These are phyloP conservation scores for Sclerotinia subarctica DNA, from an alignment of 2,329 filamentous ascomycete genomes.

Conservation along the genomic window DNA sequence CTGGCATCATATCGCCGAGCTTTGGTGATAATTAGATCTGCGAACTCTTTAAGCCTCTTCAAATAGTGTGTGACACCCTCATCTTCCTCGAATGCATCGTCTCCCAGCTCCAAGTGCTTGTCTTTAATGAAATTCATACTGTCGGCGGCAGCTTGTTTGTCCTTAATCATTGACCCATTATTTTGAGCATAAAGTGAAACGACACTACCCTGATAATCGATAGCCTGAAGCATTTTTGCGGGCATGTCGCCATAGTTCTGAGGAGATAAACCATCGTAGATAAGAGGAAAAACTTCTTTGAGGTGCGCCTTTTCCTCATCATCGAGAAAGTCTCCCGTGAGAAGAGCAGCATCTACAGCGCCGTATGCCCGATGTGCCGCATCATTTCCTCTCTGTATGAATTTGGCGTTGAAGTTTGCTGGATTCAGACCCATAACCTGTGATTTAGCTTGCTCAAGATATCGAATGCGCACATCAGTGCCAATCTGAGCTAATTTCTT, in stretches of 20 bases:
- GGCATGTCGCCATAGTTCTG: background rate
- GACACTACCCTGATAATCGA: background rate
- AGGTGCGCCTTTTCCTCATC: background rate
- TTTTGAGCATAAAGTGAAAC: background rate
- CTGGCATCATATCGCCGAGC: background rate
- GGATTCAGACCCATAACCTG: background rate
- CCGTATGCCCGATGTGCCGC: conserved; percentile 1
- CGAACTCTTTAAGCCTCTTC: background rate
- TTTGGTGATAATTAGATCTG: background rate
- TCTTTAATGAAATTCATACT: background rate
- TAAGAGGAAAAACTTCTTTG: background rate
- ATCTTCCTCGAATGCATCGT: background rate
- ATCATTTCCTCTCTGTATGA: background rate
- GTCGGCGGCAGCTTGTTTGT: conserved; percentile 1
- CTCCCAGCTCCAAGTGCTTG: background rate
- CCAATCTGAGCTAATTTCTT: background rate
- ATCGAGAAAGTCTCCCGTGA: background rate
- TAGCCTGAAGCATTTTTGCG: background rate
- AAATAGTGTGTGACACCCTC: background rate
- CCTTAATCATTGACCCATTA: background rate
- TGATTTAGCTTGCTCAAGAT: conserved; percentile 3
- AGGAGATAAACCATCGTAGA: background rate
- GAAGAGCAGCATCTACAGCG: background rate
- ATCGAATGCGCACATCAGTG: background rate
- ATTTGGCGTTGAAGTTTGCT: background rate